phyloP scores from a whole-genome alignment of 2,329 filamentous ascomycete genomes.

The Lachnellula arida region DNA sequence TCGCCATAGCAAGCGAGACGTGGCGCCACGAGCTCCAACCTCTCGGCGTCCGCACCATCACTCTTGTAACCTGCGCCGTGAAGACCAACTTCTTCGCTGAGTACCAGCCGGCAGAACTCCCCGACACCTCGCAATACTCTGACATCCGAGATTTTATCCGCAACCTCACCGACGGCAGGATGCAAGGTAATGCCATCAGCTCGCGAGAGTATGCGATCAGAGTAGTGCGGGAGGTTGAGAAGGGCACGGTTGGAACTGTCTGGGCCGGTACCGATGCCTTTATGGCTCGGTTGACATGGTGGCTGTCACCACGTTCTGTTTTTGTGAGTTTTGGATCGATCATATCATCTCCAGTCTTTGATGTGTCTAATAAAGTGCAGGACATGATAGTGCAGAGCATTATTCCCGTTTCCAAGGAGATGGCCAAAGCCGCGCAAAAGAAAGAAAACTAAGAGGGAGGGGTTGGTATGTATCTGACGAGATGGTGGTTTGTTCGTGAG shows the following conservation, averaged over 20 bases:
- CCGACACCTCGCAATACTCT: constrained; percentile 13
- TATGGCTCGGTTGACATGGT: neutral
- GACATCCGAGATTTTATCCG: constrained; percentile 4
- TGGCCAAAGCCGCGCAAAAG: constrained; percentile 2
- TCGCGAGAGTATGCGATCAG: constrained; percentile 1
- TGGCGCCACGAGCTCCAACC: constrained; percentile 16
- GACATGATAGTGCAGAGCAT: constrained; percentile 2
- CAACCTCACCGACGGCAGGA: neutral
- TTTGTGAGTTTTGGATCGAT: neutral
- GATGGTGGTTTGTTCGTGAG: neutral
- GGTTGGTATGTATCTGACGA: neutral
- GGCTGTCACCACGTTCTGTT: neutral
- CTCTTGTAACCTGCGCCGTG: constrained; percentile 12
- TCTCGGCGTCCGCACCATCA: constrained; percentile 12
- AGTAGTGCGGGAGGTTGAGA: constrained; percentile 4
- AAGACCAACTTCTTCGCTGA: constrained; percentile 10
- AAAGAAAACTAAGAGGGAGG: neutral
- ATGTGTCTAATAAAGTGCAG: neutral
- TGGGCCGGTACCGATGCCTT: constrained; percentile 3
- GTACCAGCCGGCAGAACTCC: neutral
- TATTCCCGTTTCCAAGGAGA: constrained; percentile 1
- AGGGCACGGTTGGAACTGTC: constrained; percentile 1
- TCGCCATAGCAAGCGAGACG: constrained; percentile 7
- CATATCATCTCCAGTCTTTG: neutral
- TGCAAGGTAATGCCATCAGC: constrained; percentile 2